Evolutionary conservation across 441 rosid genomes (phyloP).

Genomic region (Pelargonium myrrhifolium): DNA sequence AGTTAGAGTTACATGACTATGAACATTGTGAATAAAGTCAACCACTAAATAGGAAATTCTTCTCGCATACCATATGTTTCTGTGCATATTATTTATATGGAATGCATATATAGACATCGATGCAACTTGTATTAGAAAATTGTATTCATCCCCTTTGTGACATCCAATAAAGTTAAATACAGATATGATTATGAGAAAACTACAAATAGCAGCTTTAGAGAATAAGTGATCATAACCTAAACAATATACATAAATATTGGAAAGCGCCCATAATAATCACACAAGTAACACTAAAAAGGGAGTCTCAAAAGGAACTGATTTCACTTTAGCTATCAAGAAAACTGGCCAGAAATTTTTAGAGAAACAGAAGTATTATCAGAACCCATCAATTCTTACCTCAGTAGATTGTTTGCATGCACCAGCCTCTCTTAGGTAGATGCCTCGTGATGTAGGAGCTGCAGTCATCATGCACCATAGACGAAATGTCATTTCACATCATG

Average conservation of each 20-base stretch:
- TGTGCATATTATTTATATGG: not conserved
- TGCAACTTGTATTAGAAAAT: not conserved
- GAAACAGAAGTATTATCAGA: no score
- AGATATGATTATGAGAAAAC: not conserved
- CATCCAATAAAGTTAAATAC: not conserved
- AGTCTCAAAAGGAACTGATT: no score
- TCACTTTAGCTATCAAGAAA: no score
- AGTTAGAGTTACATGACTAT: not conserved
- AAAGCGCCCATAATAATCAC: not conserved
- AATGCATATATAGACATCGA: not conserved
- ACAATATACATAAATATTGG: not conserved
- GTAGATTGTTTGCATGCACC: conserved; percentile 59
- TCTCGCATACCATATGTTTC: not conserved
- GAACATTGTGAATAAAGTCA: no score
- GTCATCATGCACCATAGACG: conserved; percentile 17
- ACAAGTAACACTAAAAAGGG: not conserved
- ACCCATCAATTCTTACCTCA: conserved; percentile 49
- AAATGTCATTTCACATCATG: not conserved
- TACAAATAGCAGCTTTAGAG: not conserved
- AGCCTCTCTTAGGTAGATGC: conserved; percentile 87
- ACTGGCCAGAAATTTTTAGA: no score
- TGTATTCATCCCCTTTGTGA: not conserved
- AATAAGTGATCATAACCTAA: not conserved
- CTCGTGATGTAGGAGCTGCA: conserved; percentile 75
- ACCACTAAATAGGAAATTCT: not conserved